Percentiles rank a stretch among this genome's conserved stretches.
Conservation (phyloP, 108 stramenopile genomes). For the Discostella pseudostelligera region DNA sequence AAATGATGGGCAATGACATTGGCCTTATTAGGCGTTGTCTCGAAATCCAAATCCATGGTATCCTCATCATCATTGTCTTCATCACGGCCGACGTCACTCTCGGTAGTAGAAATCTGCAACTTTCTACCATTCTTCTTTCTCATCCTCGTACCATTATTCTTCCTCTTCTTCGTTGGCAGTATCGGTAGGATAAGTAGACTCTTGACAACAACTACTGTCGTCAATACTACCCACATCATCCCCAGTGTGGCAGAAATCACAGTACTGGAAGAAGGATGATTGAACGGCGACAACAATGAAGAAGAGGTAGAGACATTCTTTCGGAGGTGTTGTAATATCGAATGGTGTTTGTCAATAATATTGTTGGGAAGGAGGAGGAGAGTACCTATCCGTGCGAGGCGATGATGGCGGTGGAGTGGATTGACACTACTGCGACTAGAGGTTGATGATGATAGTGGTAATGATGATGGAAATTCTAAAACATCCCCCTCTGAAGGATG, state of each 20-base stretch:
- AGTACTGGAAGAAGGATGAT: too few species aligned
- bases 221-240: too few species aligned
- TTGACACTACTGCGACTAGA: neutral
- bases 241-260: too few species aligned
- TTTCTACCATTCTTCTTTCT: neutral
- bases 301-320: neutral
- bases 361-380: neutral
- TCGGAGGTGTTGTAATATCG: neutral
- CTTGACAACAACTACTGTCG: too few species aligned
- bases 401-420: too few species aligned
- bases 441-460: neutral
- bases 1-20: neutral
- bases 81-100: neutral
- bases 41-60: constrained; percentile 8
- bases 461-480: neutral
- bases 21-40: neutral
- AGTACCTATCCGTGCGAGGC: neutral
- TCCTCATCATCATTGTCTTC: neutral
- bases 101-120: neutral
- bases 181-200: too few species aligned
- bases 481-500: too few species aligned
- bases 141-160: too few species aligned
- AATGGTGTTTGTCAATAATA: too few species aligned
- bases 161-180: too few species aligned
- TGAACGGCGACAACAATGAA: too few species aligned